phyloP scores from a whole-genome alignment of 78 protist species.

The Dictyostelium discoideum region DNA sequence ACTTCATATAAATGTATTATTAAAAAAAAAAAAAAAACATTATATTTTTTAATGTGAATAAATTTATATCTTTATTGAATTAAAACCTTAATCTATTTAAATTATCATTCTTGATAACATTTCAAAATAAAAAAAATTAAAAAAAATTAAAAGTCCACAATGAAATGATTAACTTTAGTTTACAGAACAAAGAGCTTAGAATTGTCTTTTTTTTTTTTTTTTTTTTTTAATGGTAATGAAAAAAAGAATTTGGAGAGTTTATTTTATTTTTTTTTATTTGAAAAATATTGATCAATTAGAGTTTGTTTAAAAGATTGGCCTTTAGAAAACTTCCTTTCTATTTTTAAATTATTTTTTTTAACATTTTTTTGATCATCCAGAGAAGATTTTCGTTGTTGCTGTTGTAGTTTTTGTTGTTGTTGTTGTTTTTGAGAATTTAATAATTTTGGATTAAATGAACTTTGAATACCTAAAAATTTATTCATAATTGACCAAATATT shows the following conservation, averaged over 20 bases:
- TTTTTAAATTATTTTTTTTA: not conserved
- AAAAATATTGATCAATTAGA: not conserved
- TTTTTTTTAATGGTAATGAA: no score
- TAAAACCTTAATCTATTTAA: no score
- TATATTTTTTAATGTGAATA: no score
- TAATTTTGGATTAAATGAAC: not conserved
- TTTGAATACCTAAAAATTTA: not conserved
- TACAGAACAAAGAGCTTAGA: no score
- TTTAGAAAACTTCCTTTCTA: not conserved
- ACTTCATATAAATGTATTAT: no score
- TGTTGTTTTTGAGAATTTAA: not conserved
- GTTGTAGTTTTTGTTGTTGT: not conserved
- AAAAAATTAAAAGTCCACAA: no score
- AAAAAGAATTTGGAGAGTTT: not conserved
- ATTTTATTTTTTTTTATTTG: not conserved
- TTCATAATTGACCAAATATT: slow-evolving; percentile 13
- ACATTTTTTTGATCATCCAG: not conserved
- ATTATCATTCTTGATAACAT: no score
- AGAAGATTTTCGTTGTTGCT: not conserved
- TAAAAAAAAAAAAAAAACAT: no score
- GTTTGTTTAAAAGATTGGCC: not conserved
- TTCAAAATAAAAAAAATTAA: no score
- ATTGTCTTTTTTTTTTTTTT: no score
- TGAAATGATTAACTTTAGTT: no score
- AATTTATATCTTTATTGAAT: no score